Conservation (phyloP, 225 moss, liverwort and hornwort species). For the Physcomitrellopsis africana region DNA sequence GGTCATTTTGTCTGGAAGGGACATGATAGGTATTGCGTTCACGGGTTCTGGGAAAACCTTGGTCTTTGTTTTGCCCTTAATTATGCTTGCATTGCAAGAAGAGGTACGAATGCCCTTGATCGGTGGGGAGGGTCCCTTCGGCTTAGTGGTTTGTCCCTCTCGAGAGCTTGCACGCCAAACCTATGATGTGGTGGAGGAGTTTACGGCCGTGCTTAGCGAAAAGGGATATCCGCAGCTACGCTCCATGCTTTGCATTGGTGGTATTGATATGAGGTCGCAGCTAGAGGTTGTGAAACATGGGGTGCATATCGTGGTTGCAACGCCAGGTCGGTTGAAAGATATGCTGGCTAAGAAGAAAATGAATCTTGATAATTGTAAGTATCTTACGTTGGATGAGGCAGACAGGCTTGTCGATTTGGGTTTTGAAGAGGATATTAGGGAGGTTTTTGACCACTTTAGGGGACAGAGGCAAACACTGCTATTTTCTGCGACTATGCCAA, state of each 20-base stretch:
- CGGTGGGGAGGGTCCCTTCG: constrained; percentile 32
- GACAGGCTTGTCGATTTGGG: constrained; percentile 31
- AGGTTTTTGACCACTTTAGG: constrained; percentile 33
- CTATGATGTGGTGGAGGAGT: constrained; percentile 34
- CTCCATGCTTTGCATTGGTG: constrained; percentile 33
- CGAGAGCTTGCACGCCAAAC: constrained; percentile 33
- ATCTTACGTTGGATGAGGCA: constrained; percentile 28
- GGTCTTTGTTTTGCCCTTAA: constrained; percentile 32
- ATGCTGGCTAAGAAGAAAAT: constrained; percentile 39
- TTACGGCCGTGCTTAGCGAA: constrained; percentile 20
- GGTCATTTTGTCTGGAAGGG: constrained; percentile 29
- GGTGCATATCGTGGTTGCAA: constrained; percentile 33
- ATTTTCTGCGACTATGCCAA: constrained; percentile 35
- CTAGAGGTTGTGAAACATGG: constrained; percentile 35
- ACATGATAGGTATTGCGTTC: constrained; percentile 38
- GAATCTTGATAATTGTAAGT: constrained; percentile 36
- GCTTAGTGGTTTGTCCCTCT: constrained; percentile 34
- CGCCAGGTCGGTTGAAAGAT: constrained; percentile 31
- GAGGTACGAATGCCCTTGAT: constrained; percentile 26
- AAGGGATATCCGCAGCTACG: constrained; percentile 25
- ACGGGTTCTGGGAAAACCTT: constrained; percentile 34
- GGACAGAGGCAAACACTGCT: constrained; percentile 30
- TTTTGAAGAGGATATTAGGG: constrained; percentile 36
- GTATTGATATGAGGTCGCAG: constrained; percentile 35
- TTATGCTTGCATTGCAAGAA: constrained; percentile 34